Conservation (phyloP, 2,329 filamentous ascomycete genomes). For the Xylaria sp. region DNA sequence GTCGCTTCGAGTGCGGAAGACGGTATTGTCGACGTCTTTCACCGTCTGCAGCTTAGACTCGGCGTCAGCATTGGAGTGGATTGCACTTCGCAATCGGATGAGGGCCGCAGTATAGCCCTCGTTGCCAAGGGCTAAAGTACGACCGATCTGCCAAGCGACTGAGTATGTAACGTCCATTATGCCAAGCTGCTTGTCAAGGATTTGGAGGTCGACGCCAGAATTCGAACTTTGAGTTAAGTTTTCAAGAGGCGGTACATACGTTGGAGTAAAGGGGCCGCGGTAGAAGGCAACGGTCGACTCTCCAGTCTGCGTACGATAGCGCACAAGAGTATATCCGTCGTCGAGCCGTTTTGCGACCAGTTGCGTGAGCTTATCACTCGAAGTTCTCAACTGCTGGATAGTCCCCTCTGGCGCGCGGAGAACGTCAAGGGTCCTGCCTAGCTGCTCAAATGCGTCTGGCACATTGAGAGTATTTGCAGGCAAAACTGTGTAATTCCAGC, state of each 20-base stretch:
- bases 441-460: constrained; percentile 46
- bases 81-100: constrained; percentile 38
- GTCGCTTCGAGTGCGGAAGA: constrained; percentile 9
- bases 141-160: constrained; percentile 57
- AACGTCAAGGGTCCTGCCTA: constrained; percentile 42
- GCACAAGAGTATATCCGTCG: constrained; percentile 55
- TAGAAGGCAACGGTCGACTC: constrained; percentile 54
- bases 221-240: constrained; percentile 47
- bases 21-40: not conserved
- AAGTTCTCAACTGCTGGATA: not conserved
- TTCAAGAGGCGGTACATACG: constrained; percentile 29
- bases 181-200: constrained; percentile 53
- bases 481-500: constrained; percentile 55
- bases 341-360: constrained; percentile 40
- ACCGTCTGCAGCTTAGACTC: constrained; percentile 6
- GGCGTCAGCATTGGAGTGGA: constrained; percentile 30
- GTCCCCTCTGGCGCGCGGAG: constrained; percentile 30
- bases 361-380: not conserved
- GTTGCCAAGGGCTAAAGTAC: constrained; percentile 53
- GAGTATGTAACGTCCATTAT: constrained; percentile 59
- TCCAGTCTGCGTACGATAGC: constrained; percentile 53
- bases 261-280: constrained; percentile 51
- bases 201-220: constrained; percentile 52
- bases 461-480: constrained; percentile 53
- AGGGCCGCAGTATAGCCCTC: constrained; percentile 36